Evolutionary conservation across 106 monocot species (phyloP).

Genomic region (Iris macrosiphon): DNA sequence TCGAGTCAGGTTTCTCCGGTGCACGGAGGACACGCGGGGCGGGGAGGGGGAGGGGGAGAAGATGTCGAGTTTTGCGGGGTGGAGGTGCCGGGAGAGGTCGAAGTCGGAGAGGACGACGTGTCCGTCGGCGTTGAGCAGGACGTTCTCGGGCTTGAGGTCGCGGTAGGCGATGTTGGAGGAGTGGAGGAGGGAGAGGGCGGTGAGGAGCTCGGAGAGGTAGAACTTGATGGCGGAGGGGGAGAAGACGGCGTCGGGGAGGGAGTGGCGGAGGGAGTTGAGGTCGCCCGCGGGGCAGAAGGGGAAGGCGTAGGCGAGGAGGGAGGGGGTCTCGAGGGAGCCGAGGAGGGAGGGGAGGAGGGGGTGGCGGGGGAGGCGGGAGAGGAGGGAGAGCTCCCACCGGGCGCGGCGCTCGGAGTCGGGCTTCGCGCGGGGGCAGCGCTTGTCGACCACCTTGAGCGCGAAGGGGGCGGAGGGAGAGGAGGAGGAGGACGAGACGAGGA

Average conservation of each 20-base stretch:
- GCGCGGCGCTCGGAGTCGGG: slow-evolving; percentile 59
- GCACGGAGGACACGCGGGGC: neutral
- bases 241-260: slow-evolving; percentile 63
- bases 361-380: slow-evolving; percentile 42
- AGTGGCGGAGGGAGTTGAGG: slow-evolving; percentile 70
- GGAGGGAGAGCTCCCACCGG: slow-evolving; percentile 68
- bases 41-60: neutral
- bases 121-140: slow-evolving; percentile 65
- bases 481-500: slow-evolving; percentile 39
- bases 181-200: slow-evolving; percentile 73
- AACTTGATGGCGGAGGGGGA: slow-evolving; percentile 71
- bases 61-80: slow-evolving; percentile 16
- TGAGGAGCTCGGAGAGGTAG: slow-evolving; percentile 73
- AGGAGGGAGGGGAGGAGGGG: slow-evolving; percentile 73
- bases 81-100: slow-evolving; percentile 78
- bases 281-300: slow-evolving; percentile 89
- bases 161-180: slow-evolving; percentile 67
- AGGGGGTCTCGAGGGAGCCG: slow-evolving; percentile 47
- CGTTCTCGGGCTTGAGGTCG: slow-evolving; percentile 94
- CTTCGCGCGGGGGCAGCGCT: slow-evolving; percentile 10
- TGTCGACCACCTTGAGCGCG: slow-evolving; percentile 83
- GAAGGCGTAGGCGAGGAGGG: slow-evolving; percentile 68
- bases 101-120: slow-evolving; percentile 89
- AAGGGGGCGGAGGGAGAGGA: slow-evolving; percentile 22
- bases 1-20: slow-evolving; percentile 29